Conservation (phyloP, 331 rosid species). For the Rhamnella rubrinervis region DNA sequence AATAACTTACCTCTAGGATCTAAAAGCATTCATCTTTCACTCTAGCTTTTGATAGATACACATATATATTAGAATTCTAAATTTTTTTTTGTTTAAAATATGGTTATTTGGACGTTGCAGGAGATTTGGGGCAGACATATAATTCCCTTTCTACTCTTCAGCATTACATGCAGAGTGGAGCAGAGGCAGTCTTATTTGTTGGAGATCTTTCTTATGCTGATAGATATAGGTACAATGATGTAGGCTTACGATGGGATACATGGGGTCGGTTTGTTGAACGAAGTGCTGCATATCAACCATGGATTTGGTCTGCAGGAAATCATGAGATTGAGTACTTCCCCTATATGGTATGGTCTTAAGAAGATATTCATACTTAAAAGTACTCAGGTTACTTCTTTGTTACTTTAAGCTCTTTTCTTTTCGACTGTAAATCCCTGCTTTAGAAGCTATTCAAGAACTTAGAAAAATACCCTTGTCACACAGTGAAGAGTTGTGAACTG, state of each 20-base stretch:
- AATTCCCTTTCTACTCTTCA: conserved; percentile 93
- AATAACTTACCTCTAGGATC: background rate
- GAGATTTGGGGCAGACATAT: conserved; percentile 97
- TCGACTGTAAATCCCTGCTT: background rate
- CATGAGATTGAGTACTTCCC: conserved; percentile 95
- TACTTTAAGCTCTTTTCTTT: background rate
- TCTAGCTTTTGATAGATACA: background rate
- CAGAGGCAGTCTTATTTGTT: conserved; percentile 69
- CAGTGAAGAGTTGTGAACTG: background rate
- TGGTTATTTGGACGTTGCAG: conserved; percentile 38
- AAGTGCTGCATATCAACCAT: conserved; percentile 86
- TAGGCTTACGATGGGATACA: conserved; percentile 91
- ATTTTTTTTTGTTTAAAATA: background rate
- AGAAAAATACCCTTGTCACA: no score
- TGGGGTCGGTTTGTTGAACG: conserved; percentile 80
- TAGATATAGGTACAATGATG: conserved; percentile 69
- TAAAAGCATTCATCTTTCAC: background rate
- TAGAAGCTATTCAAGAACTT: no score
- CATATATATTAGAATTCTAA: conserved; percentile 3
- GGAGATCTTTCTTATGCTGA: conserved; percentile 98
- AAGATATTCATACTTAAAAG: conserved; percentile 2
- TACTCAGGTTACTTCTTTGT: conserved; percentile 13
- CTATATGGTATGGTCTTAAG: conserved; percentile 58
- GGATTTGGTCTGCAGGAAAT: conserved; percentile 93
- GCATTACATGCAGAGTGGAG: conserved; percentile 84